These are phyloP conservation scores for Coemansia sp. DNA, from an alignment of 192 early-diverging fungal species.

Conservation along the genomic window DNA sequence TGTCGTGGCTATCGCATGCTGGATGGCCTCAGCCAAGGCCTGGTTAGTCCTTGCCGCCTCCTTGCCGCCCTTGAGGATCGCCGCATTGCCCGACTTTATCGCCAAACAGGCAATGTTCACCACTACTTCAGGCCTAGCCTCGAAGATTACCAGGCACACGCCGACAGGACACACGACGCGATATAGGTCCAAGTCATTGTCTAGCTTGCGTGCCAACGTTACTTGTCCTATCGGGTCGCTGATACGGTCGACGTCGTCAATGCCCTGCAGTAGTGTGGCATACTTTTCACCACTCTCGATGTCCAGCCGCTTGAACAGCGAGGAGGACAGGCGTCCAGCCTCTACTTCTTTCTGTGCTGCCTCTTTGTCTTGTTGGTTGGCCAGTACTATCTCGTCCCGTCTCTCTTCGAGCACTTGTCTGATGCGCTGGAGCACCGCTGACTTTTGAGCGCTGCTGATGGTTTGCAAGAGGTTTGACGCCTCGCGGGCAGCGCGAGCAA, in stretches of 20 bases:
- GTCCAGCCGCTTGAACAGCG: slow-evolving; percentile 89
- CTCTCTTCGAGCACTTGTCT: slow-evolving; percentile 66
- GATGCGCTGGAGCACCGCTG: slow-evolving; percentile 72
- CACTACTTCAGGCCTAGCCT: slow-evolving; percentile 97
- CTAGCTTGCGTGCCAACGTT: slow-evolving; percentile 75
- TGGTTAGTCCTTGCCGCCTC: slow-evolving; percentile 83
- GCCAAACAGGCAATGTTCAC: slow-evolving; percentile 95
- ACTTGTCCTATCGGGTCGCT: slow-evolving; percentile 85
- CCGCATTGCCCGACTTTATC: slow-evolving; percentile 97
- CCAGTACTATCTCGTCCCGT: slow-evolving; percentile 70
- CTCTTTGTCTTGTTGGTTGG: slow-evolving; percentile 78
- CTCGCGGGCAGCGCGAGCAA: slow-evolving; percentile 62
- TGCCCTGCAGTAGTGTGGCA: slow-evolving; percentile 82
- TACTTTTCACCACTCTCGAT: slow-evolving; percentile 85
- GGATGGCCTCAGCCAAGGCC: slow-evolving; percentile 75
- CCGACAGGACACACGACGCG: slow-evolving; percentile 93
- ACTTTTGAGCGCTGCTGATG: slow-evolving; percentile 74
- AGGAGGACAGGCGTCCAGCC: slow-evolving; percentile 69
- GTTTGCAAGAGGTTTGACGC: slow-evolving; percentile 65
- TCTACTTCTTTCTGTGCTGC: slow-evolving; percentile 70
- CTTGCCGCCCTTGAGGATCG: slow-evolving; percentile 97
- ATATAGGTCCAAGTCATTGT: slow-evolving; percentile 85
- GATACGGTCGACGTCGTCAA: slow-evolving; percentile 85
- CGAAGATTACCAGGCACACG: slow-evolving; percentile 96
- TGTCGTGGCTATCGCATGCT: slow-evolving; percentile 71